Conservation (phyloP, 2,329 filamentous ascomycete genomes). For the Aspergillus oerlinghausenensis region DNA sequence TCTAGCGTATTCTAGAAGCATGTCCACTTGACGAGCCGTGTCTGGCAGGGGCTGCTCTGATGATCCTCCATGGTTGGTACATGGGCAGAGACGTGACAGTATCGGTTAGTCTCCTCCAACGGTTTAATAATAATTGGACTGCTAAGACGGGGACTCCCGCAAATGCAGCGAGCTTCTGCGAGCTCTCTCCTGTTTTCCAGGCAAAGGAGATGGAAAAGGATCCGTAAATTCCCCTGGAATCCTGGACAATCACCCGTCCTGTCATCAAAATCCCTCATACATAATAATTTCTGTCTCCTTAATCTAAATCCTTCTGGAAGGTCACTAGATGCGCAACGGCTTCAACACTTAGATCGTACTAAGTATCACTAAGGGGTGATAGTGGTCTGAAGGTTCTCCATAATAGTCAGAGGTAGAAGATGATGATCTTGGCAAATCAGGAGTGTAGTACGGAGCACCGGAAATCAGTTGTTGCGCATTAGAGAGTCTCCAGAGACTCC, state of each 20-base stretch:
- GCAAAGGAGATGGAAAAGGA: neutral
- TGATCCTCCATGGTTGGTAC: constrained; percentile 11
- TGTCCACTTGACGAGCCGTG: constrained; percentile 4
- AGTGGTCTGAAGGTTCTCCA: constrained; percentile 2
- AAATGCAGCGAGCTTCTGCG: constrained; percentile 1
- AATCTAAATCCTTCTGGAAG: constrained; percentile 21
- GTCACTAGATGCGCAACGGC: constrained; percentile 10
- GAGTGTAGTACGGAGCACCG: neutral
- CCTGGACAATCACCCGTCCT: neutral
- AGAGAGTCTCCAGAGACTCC: neutral
- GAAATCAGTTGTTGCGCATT: neutral
- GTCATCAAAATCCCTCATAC: neutral
- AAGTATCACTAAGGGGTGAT: neutral
- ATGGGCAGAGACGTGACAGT: neutral
- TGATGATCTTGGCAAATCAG: neutral
- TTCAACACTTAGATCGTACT: constrained; percentile 5
- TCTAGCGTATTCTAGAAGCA: constrained; percentile 12
- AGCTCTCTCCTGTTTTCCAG: neutral
- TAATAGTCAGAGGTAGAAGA: neutral
- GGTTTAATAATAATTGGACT: neutral
- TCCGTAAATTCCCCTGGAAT: neutral
- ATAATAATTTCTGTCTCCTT: constrained; percentile 3
- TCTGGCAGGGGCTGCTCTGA: constrained; percentile 11
- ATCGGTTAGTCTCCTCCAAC: constrained; percentile 3
- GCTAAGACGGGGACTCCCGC: neutral